Evolutionary conservation across 306 rosid species (phyloP), one percentile per base, ranked within the genome.

Genomic region (Corylus heterophylla): DNA sequence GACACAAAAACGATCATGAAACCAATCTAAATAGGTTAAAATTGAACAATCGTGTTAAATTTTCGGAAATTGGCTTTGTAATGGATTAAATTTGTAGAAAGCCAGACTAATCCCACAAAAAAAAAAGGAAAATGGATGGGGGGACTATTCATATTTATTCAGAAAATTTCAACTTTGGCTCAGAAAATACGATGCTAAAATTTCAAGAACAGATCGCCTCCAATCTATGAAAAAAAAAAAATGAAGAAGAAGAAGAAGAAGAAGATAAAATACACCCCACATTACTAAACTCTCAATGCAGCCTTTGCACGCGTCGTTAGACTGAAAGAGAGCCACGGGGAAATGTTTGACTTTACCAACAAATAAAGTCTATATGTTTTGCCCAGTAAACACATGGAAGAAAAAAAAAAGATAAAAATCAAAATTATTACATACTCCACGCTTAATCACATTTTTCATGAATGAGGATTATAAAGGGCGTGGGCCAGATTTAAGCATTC

Each of bases 391-490:
- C 14, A 10, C 52, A 12, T 2, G 13, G 13, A 11, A 11, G 11
- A 42, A 42, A 42, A n/a, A 42, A 42, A 12, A 10, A 12, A 0
- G n/a, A 48, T 11, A 11, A 52, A 52, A 52, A 4, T 5, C 3
- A 11, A 52, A 16, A 52, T 52, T 5, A 52, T 52, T 10, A 22
- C 13, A 10, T 10, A 2, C 66, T 20, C 45, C 44, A 31, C 69
- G 45, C 42, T 29, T 63, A 31, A 31, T 13, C 45, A 31, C 20
- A 63, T 25, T 13, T 49, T 74, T 63, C 12, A 70, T 51, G 70
- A 70, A 69, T 18, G 78, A 61, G 58, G 62, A 72, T 54, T 69
- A 76, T 39, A 50, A 78, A 22, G 44, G 70, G 79, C 50, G 25
- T 47, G 64, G 9, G 45, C 22, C 42, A 29, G 10, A 35, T 6